These are phyloP conservation scores for Coemansia sp. DNA, from an alignment of 192 early-diverging fungal species.

Conservation along the genomic window DNA sequence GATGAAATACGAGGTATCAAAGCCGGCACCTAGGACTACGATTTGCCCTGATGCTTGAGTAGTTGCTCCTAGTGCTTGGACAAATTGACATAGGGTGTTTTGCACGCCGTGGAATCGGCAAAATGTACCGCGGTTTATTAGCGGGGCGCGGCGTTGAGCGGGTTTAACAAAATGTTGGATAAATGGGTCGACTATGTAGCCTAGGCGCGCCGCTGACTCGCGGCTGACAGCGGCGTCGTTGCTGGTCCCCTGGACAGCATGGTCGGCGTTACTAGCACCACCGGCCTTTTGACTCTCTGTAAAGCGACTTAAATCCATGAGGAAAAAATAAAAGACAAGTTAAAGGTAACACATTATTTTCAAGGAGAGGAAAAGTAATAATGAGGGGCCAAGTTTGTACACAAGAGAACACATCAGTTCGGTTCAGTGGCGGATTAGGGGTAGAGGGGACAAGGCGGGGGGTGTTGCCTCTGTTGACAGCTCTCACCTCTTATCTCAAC, in stretches of 20 bases:
- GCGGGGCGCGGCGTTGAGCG: slow-evolving; percentile 73
- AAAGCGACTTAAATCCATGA: not conserved
- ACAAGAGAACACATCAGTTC: not conserved
- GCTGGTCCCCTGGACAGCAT: slow-evolving; percentile 85
- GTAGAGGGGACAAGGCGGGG: not conserved
- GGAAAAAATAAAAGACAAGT: not conserved
- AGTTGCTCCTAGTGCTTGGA: slow-evolving; percentile 16
- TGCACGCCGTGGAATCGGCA: slow-evolving; percentile 74
- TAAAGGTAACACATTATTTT: too few species aligned
- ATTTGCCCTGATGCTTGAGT: slow-evolving; percentile 58
- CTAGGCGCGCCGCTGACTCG: slow-evolving; percentile 80
- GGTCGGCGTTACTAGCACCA: slow-evolving; percentile 58
- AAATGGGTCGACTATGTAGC: slow-evolving; percentile 86
- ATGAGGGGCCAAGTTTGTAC: not conserved
- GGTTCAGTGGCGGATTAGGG: not conserved
- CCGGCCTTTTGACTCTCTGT: slow-evolving; percentile 9
- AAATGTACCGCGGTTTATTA: slow-evolving; percentile 95
- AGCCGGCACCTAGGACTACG: slow-evolving; percentile 86
- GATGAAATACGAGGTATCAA: slow-evolving; percentile 89
- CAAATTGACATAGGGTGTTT: slow-evolving; percentile 65
- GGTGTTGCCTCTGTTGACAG: too few species aligned
- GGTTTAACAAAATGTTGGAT: slow-evolving; percentile 77
- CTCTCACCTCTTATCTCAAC: not conserved
- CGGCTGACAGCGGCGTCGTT: slow-evolving; percentile 88
- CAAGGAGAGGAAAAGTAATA: not conserved